A percentile compares a stretch with the other conserved stretches of the same genome.
Conservation (phyloP, 495 filamentous ascomycete species). For the Xylaria telfairii region DNA sequence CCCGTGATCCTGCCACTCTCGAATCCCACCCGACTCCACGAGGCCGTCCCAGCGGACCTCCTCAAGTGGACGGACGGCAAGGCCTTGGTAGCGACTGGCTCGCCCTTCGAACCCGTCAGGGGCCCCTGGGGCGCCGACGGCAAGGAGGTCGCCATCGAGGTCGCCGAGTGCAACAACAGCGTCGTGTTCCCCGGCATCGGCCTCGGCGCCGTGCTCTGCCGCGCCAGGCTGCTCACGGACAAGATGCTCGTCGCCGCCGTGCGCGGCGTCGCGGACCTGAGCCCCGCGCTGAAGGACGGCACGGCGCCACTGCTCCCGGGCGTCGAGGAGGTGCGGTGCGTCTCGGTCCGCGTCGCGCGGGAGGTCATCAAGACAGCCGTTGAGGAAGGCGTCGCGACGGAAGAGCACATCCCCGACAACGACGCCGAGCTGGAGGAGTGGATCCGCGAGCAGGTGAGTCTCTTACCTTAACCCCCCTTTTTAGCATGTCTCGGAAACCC, state of each 20-base stretch:
- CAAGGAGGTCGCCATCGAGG: slow-evolving; percentile 60
- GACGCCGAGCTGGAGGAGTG: slow-evolving; percentile 73
- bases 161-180: slow-evolving; percentile 91
- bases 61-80: slow-evolving; percentile 78
- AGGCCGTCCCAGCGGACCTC: slow-evolving; percentile 80
- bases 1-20: slow-evolving; percentile 86
- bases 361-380: slow-evolving; percentile 78
- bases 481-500: too few species aligned
- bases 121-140: slow-evolving; percentile 63
- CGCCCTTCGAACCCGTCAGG: slow-evolving; percentile 79
- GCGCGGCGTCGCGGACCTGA: slow-evolving; percentile 70
- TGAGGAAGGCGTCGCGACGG: slow-evolving; percentile 68
- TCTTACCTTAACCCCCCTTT: too few species aligned
- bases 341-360: slow-evolving; percentile 78
- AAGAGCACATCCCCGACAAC: slow-evolving; percentile 62
- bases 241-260: slow-evolving; percentile 84
- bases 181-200: slow-evolving; percentile 89
- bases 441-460: slow-evolving; percentile 80
- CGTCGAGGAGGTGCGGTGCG: slow-evolving; percentile 73
- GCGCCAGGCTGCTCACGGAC: slow-evolving; percentile 67
- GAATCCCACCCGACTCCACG: slow-evolving; percentile 85
- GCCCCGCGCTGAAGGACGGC: slow-evolving; percentile 64
- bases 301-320: slow-evolving; percentile 72
- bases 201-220: slow-evolving; percentile 74
- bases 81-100: slow-evolving; percentile 84